Evolutionary conservation across 352 stramenopile genomes (phyloP), one percentile per base, ranked within the genome.

Genomic region (Phytophthora parvispora): DNA sequence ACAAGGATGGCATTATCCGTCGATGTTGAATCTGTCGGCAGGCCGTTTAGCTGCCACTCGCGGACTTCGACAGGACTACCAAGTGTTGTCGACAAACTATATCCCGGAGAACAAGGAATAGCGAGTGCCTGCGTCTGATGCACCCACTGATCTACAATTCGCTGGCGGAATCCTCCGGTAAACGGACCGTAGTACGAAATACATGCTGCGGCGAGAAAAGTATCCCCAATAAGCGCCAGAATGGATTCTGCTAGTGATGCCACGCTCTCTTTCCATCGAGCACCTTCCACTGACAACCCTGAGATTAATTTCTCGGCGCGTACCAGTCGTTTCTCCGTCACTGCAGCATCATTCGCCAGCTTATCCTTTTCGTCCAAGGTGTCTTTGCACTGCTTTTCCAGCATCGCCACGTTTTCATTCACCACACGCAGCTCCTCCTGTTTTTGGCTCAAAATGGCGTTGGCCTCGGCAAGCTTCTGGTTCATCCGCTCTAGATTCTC

Each of bases 171-270:
- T 1, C 75, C 78, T 8, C 94, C 93, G 0, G 95, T 98, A 67
- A 99, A 99, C 0, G 94, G 91, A 0, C 96, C 96, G 49, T 98
- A 99, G 77, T 99, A 99, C 20, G 89, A 97, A 42, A 98, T 95
- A 40, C 90, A 97, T 0, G 94, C 96, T 16, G 93, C 95, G 7
- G 94, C 90, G 9, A 99, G 70, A 68, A 99, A 98, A 0, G 90
- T 97, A 65, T 99, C 95, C 3, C 95, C 95, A 32, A 98, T 97
- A 73, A 93, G 53, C 52, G 89, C 81, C 43, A 90, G 54, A 25
- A 97, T 96, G 13, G 95, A 90, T 49, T 91, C 77, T 2, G 76
- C 32, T 8, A 98, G 77, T n/a, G 80, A 77, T 15, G 84, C 77
- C 4, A 98, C 92, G 28, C 78, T 96, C 64, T 97, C 88, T 69